Evolutionary conservation across 371 early-diverging fungal genomes (phyloP), one percentile per base, ranked within the genome.

Genomic region (Rhizopus delemar): DNA sequence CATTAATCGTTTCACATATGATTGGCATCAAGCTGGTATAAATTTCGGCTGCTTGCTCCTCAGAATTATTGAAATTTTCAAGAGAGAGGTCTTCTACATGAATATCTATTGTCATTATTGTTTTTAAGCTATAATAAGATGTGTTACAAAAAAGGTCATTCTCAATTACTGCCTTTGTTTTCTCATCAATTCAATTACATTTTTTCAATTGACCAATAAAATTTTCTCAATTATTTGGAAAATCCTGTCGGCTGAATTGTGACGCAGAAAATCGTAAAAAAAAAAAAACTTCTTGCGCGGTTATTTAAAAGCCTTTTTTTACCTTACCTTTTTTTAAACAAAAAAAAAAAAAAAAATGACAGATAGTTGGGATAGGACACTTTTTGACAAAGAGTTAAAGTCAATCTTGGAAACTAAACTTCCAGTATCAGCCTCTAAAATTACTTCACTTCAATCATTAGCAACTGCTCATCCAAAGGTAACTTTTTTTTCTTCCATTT

Each of bases 391-490:
- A 52, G 86, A 85, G 38, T 60, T 88, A 12, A 78, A 78, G 34
- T 60, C 82, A 5, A 74, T 86, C 9, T 61, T 77, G 51, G 81
- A 83, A 43, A 63, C 72, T 8, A 83, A 82, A 51, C 68, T 77
- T 4, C 84, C 87, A 4, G 79, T 88, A 2, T 87, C 89, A 15
- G 87, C 85, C 8, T 85, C 86, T 7, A 83, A 82, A 70, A 87
- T 88, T 51, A 65, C 74, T 12, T 43, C 71, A 8, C 60, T 88
- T 34, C 84, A 83, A 54, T 58, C 68, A 8, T 63, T 81, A 36
- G 89, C 85, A 7, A 65, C 82, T 35, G 69, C 73, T 43, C 77
- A 85, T 65, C 79, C 82, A 9, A 70, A 83, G 75, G 89, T 86
- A 71, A 58, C 51, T 28, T 41, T n/a, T 32, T 52, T 43, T 41